Evolutionary conservation across 257 asterid genomes (phyloP).

Genomic region (Primulina huaijiensis): DNA sequence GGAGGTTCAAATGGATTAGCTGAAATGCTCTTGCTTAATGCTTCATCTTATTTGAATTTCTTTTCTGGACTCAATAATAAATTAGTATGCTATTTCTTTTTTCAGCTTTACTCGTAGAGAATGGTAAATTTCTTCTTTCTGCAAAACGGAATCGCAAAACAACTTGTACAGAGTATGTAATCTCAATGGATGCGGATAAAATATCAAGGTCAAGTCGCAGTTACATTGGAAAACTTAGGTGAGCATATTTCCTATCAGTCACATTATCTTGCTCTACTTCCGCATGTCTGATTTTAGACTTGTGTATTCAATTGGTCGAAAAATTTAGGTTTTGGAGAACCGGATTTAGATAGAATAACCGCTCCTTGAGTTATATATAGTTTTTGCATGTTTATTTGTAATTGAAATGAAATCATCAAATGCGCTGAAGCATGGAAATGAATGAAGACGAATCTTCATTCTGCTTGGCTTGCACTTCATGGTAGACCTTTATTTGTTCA

Average conservation of each 20-base stretch:
- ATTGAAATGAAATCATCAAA: not conserved
- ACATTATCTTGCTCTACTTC: slow-evolving; percentile 7
- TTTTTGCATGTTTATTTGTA: not conserved
- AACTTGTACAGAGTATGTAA: slow-evolving; percentile 79
- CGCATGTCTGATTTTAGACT: not conserved
- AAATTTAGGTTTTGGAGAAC: not conserved
- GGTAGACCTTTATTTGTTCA: too few relatives aligned
- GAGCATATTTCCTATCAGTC: slow-evolving; percentile 16
- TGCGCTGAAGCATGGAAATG: not conserved
- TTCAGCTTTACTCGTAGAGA: slow-evolving; percentile 78
- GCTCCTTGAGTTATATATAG: not conserved
- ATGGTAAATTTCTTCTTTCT: slow-evolving; percentile 86
- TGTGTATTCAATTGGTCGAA: not conserved
- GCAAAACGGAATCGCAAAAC: slow-evolving; percentile 76
- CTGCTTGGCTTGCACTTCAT: not conserved
- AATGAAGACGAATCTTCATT: not conserved
- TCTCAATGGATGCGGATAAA: slow-evolving; percentile 71
- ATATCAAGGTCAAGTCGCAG: slow-evolving; percentile 68
- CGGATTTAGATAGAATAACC: not conserved
- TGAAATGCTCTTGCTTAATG: not conserved
- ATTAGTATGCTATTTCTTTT: not conserved
- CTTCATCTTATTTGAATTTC: slow-evolving; percentile 9
- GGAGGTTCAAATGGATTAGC: not conserved
- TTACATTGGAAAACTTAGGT: slow-evolving; percentile 83
- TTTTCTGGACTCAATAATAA: slow-evolving; percentile 1